A percentile compares a stretch with the other conserved stretches of the same genome.
phyloP scores from a whole-genome alignment of 805 yeast species.

The Starmera amethionina region DNA sequence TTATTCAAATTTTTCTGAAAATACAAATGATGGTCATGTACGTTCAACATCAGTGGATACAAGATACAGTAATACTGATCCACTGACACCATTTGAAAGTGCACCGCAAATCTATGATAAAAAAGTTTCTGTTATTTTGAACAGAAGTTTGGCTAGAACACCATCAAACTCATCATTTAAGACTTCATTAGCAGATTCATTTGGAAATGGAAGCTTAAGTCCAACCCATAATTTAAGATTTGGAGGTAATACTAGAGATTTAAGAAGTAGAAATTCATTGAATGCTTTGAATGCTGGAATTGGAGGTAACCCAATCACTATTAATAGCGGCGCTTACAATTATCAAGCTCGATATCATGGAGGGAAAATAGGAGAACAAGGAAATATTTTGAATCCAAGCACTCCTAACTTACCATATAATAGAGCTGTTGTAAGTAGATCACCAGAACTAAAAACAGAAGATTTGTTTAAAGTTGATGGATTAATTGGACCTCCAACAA shows the following conservation, averaged over 20 bases:
- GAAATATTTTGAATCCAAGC: too few relatives aligned
- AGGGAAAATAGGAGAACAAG: too few relatives aligned
- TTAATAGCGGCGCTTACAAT: too few relatives aligned
- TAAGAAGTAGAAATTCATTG: slow-evolving; percentile 3
- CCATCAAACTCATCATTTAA: slow-evolving; percentile 73
- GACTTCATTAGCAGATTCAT: slow-evolving; percentile 63
- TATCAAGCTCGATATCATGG: too few relatives aligned
- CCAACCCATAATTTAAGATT: slow-evolving; percentile 3
- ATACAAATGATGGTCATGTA: slow-evolving; percentile 21
- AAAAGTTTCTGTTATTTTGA: slow-evolving; percentile 67
- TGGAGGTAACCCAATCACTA: too few relatives aligned
- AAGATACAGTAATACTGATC: slow-evolving; percentile 35
- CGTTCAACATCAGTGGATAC: slow-evolving; percentile 52
- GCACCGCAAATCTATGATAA: slow-evolving; percentile 75
- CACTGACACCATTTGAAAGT: slow-evolving; percentile 47
- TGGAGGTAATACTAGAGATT: slow-evolving; percentile 7
- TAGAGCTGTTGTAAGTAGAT: slow-evolving; percentile 2
- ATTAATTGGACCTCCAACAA: slow-evolving; percentile 11
- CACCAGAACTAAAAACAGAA: slow-evolving; percentile 18
- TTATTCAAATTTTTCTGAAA: slow-evolving; percentile 15
- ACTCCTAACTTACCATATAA: too few relatives aligned
- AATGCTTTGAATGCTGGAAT: too few relatives aligned
- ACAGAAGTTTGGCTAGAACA: slow-evolving; percentile 61
- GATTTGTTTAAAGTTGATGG: slow-evolving; percentile 37
- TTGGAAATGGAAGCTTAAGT: slow-evolving; percentile 23